These are phyloP conservation scores for Rhodosporidiobolus sp. DNA, from an alignment of 768 basidiomycete genomes.

Conservation along the genomic window DNA sequence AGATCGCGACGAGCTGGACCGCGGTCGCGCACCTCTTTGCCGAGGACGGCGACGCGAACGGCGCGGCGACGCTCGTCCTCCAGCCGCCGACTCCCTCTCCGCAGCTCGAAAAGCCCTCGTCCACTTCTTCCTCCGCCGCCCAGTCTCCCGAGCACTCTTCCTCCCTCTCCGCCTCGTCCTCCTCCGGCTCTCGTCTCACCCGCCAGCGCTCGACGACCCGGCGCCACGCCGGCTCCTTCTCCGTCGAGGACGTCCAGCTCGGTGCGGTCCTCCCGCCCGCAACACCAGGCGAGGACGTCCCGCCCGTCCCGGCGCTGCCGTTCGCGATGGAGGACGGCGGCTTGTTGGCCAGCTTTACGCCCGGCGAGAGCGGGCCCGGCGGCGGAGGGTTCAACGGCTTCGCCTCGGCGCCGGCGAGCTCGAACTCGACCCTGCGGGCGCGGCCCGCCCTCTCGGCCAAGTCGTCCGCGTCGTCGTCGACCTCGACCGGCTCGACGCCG, in stretches of 20 bases:
- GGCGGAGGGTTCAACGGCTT: too few species aligned
- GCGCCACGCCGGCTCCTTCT: conserved; percentile 44
- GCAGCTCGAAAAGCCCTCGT: conserved; percentile 6
- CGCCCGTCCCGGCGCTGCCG: conserved; percentile 22
- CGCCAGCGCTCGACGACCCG: conserved; percentile 29
- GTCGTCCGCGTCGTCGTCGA: neutral
- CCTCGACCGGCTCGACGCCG: neutral
- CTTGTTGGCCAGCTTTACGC: neutral
- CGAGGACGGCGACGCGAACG: conserved; percentile 52
- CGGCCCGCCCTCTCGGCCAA: neutral
- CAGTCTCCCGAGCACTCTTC: too few species aligned
- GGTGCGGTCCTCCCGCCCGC: conserved; percentile 39
- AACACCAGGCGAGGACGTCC: conserved; percentile 23
- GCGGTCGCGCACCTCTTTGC: conserved; percentile 68
- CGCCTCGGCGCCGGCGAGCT: neutral
- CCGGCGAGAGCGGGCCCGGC: neutral
- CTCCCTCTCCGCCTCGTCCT: neutral
- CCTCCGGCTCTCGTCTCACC: conserved; percentile 10
- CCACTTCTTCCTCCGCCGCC: neutral
- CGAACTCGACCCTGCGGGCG: neutral
- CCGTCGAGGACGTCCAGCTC: conserved; percentile 43
- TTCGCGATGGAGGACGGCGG: conserved; percentile 8
- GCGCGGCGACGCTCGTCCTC: conserved; percentile 28
- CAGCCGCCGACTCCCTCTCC: conserved; percentile 43
- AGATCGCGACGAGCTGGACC: conserved; percentile 82